Evolutionary conservation across 106 monocot species (phyloP).

Genomic region (Phalaenopsis aphrodite): DNA sequence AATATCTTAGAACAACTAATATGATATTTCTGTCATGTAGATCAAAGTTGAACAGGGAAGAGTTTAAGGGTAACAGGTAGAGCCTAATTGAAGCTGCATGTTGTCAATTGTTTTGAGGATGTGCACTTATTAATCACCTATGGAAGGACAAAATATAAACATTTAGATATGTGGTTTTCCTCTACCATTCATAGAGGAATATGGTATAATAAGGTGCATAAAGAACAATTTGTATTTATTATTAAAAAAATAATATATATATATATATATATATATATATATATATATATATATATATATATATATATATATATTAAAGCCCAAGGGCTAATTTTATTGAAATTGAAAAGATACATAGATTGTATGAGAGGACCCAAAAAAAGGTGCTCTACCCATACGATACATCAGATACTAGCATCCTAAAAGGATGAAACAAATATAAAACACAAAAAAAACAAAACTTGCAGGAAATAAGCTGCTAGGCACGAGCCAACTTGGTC

Average conservation of each 20-base stretch:
- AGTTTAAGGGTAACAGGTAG: neutral
- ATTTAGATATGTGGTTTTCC: neutral
- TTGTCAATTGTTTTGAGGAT: neutral
- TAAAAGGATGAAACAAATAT: no score
- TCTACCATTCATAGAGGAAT: neutral
- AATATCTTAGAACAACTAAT: neutral
- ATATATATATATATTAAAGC: no score
- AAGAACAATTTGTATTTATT: neutral
- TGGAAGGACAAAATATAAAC: neutral
- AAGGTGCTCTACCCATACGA: no score
- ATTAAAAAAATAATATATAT: neutral
- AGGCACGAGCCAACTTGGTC: no score
- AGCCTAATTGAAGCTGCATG: neutral
- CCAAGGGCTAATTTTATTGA: no score
- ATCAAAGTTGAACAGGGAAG: neutral
- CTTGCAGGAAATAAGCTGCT: no score
- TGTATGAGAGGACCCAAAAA: no score
- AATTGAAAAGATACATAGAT: no score
- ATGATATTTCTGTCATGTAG: neutral
- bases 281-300: no score
- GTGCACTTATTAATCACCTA: neutral
- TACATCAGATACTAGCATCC: no score
- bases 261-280: no score
- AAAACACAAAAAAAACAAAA: no score
- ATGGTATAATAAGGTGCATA: neutral